A percentile compares a stretch with the other conserved stretches of the same genome.
Conservation (phyloP, 1,284 basidiomycete genomes). For the Rhodofomes roseus region DNA sequence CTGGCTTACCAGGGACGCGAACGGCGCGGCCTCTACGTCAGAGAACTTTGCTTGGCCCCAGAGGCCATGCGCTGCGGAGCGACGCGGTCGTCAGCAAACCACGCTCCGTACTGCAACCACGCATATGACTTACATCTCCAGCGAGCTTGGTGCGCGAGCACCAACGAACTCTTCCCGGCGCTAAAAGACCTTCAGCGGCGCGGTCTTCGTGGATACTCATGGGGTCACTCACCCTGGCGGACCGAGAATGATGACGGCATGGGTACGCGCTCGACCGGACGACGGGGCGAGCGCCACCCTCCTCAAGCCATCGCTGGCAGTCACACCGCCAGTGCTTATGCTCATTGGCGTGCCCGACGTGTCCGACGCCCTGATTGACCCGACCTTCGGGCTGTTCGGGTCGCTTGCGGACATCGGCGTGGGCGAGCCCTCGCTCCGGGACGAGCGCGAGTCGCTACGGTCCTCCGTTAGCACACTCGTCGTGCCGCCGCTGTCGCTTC, state of each 20-base stretch:
- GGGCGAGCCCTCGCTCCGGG: conserved; percentile 35
- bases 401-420: conserved; percentile 13
- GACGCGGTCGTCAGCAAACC: not conserved
- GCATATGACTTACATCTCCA: conserved; percentile 51
- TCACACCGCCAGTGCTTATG: conserved; percentile 29
- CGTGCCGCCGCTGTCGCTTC: conserved; percentile 31
- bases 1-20: conserved; percentile 54
- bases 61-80: conserved; percentile 53
- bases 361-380: conserved; percentile 15
- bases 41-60: conserved; percentile 76
- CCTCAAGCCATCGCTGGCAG: conserved; percentile 38
- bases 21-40: conserved; percentile 58
- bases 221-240: conserved; percentile 51
- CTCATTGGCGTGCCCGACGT: conserved; percentile 18
- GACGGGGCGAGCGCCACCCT: conserved; percentile 40
- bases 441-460: conserved; percentile 42
- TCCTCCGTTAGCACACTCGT: conserved; percentile 33
- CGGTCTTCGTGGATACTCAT: too few relatives aligned
- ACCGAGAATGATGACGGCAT: conserved; percentile 59
- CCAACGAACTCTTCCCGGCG: conserved; percentile 68
- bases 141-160: conserved; percentile 63
- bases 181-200: conserved; percentile 27
- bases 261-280: conserved; percentile 43
- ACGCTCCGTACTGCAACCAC: not conserved
- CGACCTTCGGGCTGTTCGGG: conserved; percentile 13